Base-by-base conservation (phyloP, 306 rosid genomes). In the Glycine tomentella region DNA sequence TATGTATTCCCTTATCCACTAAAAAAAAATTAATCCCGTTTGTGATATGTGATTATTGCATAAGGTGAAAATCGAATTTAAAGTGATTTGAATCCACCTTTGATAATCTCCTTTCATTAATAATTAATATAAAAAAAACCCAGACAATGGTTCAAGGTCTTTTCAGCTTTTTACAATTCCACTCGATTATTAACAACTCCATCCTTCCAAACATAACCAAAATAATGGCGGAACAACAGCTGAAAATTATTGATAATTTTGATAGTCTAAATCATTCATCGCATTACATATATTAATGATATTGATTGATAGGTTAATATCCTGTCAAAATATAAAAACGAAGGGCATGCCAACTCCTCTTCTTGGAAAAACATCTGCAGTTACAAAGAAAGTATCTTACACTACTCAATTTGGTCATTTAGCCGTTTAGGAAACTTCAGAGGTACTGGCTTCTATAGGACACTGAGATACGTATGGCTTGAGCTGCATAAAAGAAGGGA, bases 381-480 rank as follows among this genome's bases (percentile, higher is more conserved):
- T 48, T 66, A 65, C 62, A 33, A 62, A 62, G 31, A 17, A 75
- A 62, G 25, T 25, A 31, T 68, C 67, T 9, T 38, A 33, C 3
- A 25, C 45, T 16, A 78, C 53, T 69, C 55, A 17, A 33, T 17
- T 53, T 16, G 36, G 55, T 72, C 72, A 82, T 76, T 84, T 75
- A 58, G 81, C 36, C 13, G 69, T 51, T 53, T 68, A 82, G 64
- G 87, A 83, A 72, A 80, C 78, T 58, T 83, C 87, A 1, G 86
- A 56, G 38, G 87, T 57, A 4, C 66, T 58, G 69, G 53, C 38
- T 69, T 73, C 87, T 80, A 40, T n/a, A 34, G 91, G 86, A 66
- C 91, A 83, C 80, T 88, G 91, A 62, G 91, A 83, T 48, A 88
- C 91, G 16, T 88, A 88, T 58, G 91, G 87, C 62, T 86, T 88